Evolutionary conservation across 768 basidiomycete genomes (phyloP).

Genomic region (Lentinula sp.): DNA sequence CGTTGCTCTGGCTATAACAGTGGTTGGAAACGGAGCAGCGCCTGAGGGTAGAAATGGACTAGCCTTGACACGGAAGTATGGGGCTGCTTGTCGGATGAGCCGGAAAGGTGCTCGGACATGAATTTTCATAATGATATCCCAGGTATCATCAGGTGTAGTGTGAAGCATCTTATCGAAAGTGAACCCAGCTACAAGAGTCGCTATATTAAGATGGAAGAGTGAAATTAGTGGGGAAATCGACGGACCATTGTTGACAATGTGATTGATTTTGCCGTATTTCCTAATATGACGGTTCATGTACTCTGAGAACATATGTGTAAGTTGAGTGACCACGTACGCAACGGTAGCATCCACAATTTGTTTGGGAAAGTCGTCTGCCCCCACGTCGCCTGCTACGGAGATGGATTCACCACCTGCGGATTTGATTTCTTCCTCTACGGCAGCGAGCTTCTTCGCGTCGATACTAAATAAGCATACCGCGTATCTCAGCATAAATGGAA

Average conservation of each 20-base stretch:
- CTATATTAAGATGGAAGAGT: background rate
- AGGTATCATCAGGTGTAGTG: constrained; percentile 78
- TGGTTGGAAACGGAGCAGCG: background rate
- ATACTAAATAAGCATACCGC: constrained; percentile 38
- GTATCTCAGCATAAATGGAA: background rate
- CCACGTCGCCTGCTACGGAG: constrained; percentile 73
- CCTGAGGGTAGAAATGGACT: background rate
- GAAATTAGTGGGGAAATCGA: background rate
- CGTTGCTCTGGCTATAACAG: constrained; percentile 40
- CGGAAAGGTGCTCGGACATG: constrained; percentile 86
- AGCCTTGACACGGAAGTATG: constrained; percentile 76
- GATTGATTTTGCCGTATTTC: constrained; percentile 80
- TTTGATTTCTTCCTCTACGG: constrained; percentile 70
- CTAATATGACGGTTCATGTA: constrained; percentile 23
- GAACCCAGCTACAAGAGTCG: constrained; percentile 50
- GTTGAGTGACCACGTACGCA: constrained; percentile 40
- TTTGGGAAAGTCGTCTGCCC: constrained; percentile 78
- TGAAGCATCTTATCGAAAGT: constrained; percentile 87
- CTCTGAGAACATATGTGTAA: background rate
- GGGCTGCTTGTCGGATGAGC: constrained; percentile 77
- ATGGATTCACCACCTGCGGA: constrained; percentile 68
- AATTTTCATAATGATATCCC: constrained; percentile 76
- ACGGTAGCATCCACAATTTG: constrained; percentile 72
- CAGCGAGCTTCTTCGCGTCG: constrained; percentile 60
- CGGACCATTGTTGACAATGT: constrained; percentile 77